phyloP scores from a whole-genome alignment of 1,284 basidiomycete species.

The Xerocomus minutiporus region DNA sequence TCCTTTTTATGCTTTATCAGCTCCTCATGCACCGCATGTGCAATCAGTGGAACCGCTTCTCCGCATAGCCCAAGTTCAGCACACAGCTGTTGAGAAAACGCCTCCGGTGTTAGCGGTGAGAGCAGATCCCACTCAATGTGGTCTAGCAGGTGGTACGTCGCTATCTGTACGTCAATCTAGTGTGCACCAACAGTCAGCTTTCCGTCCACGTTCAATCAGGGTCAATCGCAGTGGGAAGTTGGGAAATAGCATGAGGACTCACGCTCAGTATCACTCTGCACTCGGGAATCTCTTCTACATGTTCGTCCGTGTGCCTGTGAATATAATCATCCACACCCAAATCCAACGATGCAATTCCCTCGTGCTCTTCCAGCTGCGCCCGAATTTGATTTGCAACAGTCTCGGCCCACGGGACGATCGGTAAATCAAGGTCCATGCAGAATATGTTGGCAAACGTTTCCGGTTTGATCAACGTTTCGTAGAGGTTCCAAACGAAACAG shows the following conservation, averaged over 20 bases:
- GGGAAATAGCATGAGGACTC: slow-evolving; percentile 32
- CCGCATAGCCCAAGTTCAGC: slow-evolving; percentile 84
- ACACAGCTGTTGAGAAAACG: slow-evolving; percentile 79
- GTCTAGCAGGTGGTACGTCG: slow-evolving; percentile 85
- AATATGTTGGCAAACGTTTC: slow-evolving; percentile 82
- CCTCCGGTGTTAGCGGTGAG: slow-evolving; percentile 86
- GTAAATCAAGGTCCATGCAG: slow-evolving; percentile 84
- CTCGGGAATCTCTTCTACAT: slow-evolving; percentile 66
- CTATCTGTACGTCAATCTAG: slow-evolving; percentile 97
- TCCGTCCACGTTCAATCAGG: slow-evolving; percentile 18
- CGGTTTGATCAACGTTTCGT: slow-evolving; percentile 78
- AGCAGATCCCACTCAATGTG: slow-evolving; percentile 98
- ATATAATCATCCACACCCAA: slow-evolving; percentile 59
- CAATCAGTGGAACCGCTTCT: slow-evolving; percentile 83
- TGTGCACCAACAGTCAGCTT: slow-evolving; percentile 10
- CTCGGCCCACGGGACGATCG: slow-evolving; percentile 61
- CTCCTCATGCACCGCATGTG: slow-evolving; percentile 93
- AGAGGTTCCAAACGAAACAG: slow-evolving; percentile 94
- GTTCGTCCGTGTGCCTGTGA: slow-evolving; percentile 35
- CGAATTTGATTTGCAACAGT: slow-evolving; percentile 84
- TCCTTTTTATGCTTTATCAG: slow-evolving; percentile 93
- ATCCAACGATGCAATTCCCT: slow-evolving; percentile 76
- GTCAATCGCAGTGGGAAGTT: slow-evolving; percentile 13
- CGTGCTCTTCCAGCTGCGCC: slow-evolving; percentile 86
- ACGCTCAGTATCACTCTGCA: slow-evolving; percentile 89